phyloP scores from a whole-genome alignment of 768 basidiomycete species.

The Leccinum broughii region DNA sequence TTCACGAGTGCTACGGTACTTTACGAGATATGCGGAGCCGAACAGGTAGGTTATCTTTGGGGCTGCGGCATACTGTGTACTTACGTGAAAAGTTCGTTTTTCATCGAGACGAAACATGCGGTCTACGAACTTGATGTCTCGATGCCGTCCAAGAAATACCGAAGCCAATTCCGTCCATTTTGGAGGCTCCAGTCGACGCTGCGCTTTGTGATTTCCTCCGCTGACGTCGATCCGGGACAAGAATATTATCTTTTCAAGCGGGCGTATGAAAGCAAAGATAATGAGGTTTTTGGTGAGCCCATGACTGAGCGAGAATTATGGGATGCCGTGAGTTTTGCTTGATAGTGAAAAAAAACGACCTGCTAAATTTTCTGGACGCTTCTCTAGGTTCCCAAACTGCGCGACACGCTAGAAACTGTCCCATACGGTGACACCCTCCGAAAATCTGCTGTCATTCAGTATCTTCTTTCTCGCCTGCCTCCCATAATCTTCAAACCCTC shows the following conservation, averaged over 20 bases:
- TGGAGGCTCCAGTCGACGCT: constrained; percentile 51
- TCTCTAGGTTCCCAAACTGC: constrained; percentile 24
- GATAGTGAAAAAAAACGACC: background rate
- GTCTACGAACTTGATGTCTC: constrained; percentile 55
- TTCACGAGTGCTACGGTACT: constrained; percentile 46
- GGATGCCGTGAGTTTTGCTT: constrained; percentile 23
- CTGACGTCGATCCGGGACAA: constrained; percentile 24
- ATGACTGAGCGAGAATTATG: constrained; percentile 30
- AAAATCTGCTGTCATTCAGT: constrained; percentile 19
- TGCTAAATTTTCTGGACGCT: background rate
- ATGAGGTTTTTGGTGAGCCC: constrained; percentile 18
- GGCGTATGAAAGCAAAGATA: constrained; percentile 23
- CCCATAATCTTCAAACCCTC: constrained; percentile 17
- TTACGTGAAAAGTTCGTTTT: constrained; percentile 51
- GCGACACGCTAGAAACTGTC: constrained; percentile 24
- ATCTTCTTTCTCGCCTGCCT: constrained; percentile 15
- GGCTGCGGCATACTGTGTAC: constrained; percentile 3
- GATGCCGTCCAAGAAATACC: constrained; percentile 47
- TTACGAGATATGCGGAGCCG: constrained; percentile 49
- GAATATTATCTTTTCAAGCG: constrained; percentile 38
- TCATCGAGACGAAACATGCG: constrained; percentile 61
- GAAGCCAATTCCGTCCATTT: constrained; percentile 44
- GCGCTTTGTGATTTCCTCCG: constrained; percentile 45
- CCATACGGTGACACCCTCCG: constrained; percentile 21
- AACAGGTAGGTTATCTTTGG: constrained; percentile 46